These are phyloP conservation scores for Malus sylvestris DNA, from an alignment of 306 rosid species.

Conservation along the genomic window DNA sequence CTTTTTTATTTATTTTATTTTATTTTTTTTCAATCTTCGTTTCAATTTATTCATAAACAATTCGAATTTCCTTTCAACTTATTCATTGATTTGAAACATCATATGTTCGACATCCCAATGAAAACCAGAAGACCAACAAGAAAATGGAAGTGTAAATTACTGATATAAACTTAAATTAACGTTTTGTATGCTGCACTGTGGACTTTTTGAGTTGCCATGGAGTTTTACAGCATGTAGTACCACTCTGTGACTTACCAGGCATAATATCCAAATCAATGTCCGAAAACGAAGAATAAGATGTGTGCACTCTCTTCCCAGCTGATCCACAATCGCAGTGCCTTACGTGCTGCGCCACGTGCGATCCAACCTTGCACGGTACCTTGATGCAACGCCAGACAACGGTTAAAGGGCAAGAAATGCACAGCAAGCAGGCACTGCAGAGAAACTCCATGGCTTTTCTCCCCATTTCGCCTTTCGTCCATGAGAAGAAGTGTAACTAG, in stretches of 20 bases:
- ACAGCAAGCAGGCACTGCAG: constrained; percentile 47
- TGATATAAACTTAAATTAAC: not conserved
- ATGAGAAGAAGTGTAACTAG: not conserved
- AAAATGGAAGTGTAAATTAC: not conserved
- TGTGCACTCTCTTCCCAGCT: constrained; percentile 10
- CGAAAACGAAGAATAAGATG: constrained; percentile 58
- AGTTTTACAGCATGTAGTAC: not conserved
- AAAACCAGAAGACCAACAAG: not conserved
- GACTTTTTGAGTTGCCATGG: not conserved
- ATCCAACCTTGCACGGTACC: constrained; percentile 44
- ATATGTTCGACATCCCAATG: not conserved
- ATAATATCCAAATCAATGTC: constrained; percentile 42
- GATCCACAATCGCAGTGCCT: constrained; percentile 31
- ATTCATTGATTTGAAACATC: no score
- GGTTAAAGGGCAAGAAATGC: constrained; percentile 46
- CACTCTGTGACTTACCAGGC: constrained; percentile 5
- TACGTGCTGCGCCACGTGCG: constrained; percentile 22
- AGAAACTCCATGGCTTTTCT: constrained; percentile 18
- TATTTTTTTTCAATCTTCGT: no score
- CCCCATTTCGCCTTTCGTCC: constrained; percentile 7
- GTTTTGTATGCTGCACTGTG: not conserved
- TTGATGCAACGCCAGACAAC: constrained; percentile 44
- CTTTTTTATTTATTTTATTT: not conserved
- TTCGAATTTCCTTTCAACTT: no score
- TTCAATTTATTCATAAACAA: no score